These are phyloP conservation scores for Ceratobasidium sp. DNA, from an alignment of 1,284 basidiomycete species.

Conservation along the genomic window DNA sequence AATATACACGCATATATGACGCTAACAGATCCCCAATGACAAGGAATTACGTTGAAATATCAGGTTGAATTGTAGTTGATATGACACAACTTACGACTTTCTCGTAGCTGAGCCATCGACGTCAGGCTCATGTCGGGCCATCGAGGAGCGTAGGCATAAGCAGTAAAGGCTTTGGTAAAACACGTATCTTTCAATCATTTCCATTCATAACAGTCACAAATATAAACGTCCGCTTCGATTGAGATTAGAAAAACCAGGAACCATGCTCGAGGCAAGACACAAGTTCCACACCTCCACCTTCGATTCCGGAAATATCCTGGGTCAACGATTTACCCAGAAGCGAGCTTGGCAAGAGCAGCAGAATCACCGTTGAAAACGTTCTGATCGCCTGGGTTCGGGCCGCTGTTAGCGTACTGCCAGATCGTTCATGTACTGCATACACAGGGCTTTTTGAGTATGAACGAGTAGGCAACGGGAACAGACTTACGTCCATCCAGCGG, in stretches of 20 bases:
- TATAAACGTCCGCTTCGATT: background rate
- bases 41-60: too few species aligned
- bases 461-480: too few species aligned
- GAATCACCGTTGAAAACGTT: slow-evolving; percentile 42
- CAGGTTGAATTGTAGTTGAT: too few species aligned
- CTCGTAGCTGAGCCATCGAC: too few species aligned
- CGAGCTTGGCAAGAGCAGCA: slow-evolving; percentile 34
- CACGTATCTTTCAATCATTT: too few species aligned
- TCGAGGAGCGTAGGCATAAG: too few species aligned
- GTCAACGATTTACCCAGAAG: slow-evolving; percentile 22
- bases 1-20: too few species aligned
- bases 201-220: background rate
- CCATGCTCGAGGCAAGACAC: slow-evolving; percentile 4
- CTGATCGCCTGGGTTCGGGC: slow-evolving; percentile 64
- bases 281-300: background rate
- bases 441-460: background rate
- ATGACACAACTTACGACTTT: too few species aligned
- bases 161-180: too few species aligned
- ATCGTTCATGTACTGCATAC: slow-evolving; percentile 58
- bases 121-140: too few species aligned
- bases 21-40: too few species aligned
- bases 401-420: slow-evolving; percentile 69
- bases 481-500: slow-evolving; percentile 63
- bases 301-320: background rate
- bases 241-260: background rate